Evolutionary conservation across 2,329 filamentous ascomycete genomes (phyloP), one percentile per base, ranked within the genome.

Genomic region (Malbranchea cinnamomea): DNA sequence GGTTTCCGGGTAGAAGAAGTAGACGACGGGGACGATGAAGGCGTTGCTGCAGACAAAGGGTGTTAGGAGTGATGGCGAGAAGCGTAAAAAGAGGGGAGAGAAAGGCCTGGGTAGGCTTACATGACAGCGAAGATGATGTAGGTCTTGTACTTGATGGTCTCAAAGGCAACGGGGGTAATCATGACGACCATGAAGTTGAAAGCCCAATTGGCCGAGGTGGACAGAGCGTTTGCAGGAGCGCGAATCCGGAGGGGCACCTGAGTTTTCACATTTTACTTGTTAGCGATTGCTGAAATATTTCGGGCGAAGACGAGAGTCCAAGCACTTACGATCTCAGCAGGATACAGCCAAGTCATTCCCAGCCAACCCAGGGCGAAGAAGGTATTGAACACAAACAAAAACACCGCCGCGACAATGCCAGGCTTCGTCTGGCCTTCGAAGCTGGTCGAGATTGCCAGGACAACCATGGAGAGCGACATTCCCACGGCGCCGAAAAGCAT

Each of bases 401-500:
- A 73, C 1, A 62, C 56, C 1, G 60, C 57, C 4, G 59, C 57
- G 5, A 52, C 58, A 24, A 60, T 54, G 29, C 59, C 56, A 3
- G 57, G 48, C 10, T 42, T 37, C 4, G 41, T 50, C 13, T 53
- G 46, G n/a, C 50, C 43, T 14, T 50, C 37, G 28, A 52, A 57
- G 14, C 48, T 49, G 16, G 44, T 54, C n/a, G 42, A 47, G 18
- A 58, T 45, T 4, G 60, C 56, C 3, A 66, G 46, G 14, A 81
- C 62, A 2, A 72, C 66, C 77, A 82, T 81, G 30, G 68, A 71
- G 2, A 64, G 46, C 21, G 70, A 71, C 58, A 75, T 73, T 0
- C 72, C 72, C 19, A 67, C 54, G 0, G 71, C 70, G 31, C 77
- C 77, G 38, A 80, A 69, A 11, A 83, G 54, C 74, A 84, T 82